Conservation (phyloP, 768 basidiomycete genomes). For the Russula ochroleuca region DNA sequence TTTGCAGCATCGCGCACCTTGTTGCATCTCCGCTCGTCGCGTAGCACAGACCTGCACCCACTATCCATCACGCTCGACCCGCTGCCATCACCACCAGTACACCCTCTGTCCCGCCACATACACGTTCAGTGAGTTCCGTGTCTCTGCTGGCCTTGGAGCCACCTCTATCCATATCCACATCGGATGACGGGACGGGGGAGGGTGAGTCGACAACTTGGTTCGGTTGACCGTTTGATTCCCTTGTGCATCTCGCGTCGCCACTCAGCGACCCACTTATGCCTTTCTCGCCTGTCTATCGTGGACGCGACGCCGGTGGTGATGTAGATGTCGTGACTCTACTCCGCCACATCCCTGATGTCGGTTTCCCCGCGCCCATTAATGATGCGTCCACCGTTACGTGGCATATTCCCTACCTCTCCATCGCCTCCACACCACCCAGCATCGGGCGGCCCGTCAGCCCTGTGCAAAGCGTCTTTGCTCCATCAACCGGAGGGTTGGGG, state of each 20-base stretch:
- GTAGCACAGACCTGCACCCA: constrained; percentile 23
- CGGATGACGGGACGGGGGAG: constrained; percentile 17
- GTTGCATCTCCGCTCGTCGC: constrained; percentile 17
- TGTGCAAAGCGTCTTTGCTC: constrained; percentile 30
- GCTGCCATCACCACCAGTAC: constrained; percentile 19
- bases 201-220: constrained; percentile 43
- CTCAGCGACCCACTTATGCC: constrained; percentile 47
- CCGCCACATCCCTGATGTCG: constrained; percentile 76
- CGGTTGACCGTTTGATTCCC: constrained; percentile 65
- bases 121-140: constrained; percentile 26
- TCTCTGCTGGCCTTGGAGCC: neutral
- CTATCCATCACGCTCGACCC: constrained; percentile 25
- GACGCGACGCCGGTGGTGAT: constrained; percentile 46
- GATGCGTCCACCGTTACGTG: constrained; percentile 36
- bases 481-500: constrained; percentile 9
- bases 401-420: constrained; percentile 33
- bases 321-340: constrained; percentile 82
- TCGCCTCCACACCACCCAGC: constrained; percentile 26
- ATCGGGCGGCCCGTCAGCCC: constrained; percentile 33
- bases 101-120: constrained; percentile 30
- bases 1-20: neutral
- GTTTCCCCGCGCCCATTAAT: constrained; percentile 43
- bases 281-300: constrained; percentile 41
- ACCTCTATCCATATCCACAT: constrained; percentile 5
- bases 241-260: constrained; percentile 64